Evolutionary conservation across 129 eudicot species (phyloP).

Genomic region (Dittrichia graveolens): DNA sequence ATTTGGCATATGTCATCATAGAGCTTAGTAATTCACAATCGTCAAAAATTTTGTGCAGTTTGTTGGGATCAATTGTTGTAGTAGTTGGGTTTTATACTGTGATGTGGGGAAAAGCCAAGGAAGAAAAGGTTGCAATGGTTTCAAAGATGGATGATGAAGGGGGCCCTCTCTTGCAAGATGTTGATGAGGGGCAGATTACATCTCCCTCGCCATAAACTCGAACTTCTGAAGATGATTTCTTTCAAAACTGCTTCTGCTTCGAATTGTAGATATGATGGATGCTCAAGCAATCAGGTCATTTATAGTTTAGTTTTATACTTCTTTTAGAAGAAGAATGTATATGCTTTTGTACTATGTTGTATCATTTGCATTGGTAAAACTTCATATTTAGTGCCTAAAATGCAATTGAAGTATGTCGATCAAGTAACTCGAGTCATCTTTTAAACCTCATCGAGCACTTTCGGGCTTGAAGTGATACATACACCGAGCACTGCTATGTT

Average conservation of each 20-base stretch:
- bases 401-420: background rate
- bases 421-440: background rate
- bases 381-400: background rate
- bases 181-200: slow-evolving; percentile 32
- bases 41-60: slow-evolving; percentile 45
- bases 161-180: slow-evolving; percentile 51
- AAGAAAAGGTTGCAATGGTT: slow-evolving; percentile 32
- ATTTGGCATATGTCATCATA: background rate
- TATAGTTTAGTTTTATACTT: background rate
- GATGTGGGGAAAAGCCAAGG: slow-evolving; percentile 90
- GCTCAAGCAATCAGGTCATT: background rate
- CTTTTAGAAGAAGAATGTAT: background rate
- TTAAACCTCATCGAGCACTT: background rate
- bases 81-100: slow-evolving; percentile 79
- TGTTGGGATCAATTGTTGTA: slow-evolving; percentile 69
- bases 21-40: background rate
- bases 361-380: background rate
- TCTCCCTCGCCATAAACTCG: slow-evolving; percentile 7
- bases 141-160: slow-evolving; percentile 27
- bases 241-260: background rate
- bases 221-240: background rate
- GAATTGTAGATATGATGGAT: background rate
- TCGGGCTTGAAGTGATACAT: background rate
- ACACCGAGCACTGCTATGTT: background rate
- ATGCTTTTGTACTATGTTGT: background rate